Conservation (phyloP, 73 alveolate genomes). For the Paramecium tetraurelia region DNA sequence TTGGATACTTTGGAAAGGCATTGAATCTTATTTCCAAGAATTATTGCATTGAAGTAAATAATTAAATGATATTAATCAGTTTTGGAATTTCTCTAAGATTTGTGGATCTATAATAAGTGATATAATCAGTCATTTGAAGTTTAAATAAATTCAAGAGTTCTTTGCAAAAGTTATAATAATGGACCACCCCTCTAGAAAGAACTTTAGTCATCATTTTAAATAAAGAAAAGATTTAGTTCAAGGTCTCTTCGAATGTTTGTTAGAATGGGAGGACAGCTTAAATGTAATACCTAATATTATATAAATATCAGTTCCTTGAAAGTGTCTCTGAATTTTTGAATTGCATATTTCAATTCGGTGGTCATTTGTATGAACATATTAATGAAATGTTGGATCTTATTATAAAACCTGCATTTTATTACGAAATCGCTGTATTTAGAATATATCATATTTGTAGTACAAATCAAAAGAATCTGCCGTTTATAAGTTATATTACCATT, state of each 20-base stretch:
- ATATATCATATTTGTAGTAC: neutral
- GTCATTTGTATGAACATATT: neutral
- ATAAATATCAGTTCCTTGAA: neutral
- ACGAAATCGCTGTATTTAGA: neutral
- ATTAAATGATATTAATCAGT: neutral
- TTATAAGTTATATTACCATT: neutral
- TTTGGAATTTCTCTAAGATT: neutral
- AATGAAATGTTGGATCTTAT: neutral
- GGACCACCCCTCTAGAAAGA: neutral
- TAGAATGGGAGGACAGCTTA: neutral
- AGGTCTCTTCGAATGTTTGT: neutral
- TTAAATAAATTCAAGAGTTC: neutral
- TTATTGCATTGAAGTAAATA: neutral
- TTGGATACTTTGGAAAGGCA: constrained; percentile 7
- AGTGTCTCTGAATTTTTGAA: neutral
- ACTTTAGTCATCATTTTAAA: neutral
- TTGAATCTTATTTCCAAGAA: neutral
- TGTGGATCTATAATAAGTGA: neutral
- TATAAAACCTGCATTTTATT: neutral
- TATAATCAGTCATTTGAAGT: neutral
- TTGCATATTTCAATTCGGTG: neutral
- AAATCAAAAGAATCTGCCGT: neutral
- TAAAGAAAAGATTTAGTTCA: neutral
- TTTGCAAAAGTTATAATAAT: neutral
- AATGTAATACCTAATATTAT: neutral